Conservation (phyloP, 75 land plant species). For the Cupressus sempervirens region DNA sequence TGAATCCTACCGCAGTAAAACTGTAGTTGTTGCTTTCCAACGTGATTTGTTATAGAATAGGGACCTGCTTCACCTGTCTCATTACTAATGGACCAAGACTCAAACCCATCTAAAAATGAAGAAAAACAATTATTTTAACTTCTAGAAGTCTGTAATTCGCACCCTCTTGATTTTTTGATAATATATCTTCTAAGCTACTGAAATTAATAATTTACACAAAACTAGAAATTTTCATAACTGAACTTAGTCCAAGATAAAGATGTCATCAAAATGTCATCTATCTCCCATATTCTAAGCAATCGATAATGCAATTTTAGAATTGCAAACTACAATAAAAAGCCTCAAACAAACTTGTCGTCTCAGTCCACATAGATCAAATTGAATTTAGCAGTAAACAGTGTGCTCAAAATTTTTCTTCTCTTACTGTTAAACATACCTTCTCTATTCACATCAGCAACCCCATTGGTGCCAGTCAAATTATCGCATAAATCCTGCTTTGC, state of each 20-base stretch:
- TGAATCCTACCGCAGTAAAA: background rate
- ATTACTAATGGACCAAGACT: background rate
- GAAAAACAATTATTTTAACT: background rate
- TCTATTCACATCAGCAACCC: slow-evolving; percentile 5
- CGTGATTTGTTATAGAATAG: background rate
- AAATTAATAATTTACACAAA: slow-evolving; percentile 2
- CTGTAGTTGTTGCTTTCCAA: background rate
- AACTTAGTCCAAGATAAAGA: background rate
- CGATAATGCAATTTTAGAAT: background rate
- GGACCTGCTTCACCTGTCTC: background rate
- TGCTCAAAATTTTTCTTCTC: slow-evolving; percentile 54
- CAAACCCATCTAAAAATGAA: background rate
- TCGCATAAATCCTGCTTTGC: slow-evolving; percentile 16
- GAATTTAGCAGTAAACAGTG: background rate
- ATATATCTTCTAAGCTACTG: background rate
- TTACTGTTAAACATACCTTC: slow-evolving; percentile 10
- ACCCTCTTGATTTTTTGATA: background rate
- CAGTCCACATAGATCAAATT: background rate
- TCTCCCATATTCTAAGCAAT: background rate
- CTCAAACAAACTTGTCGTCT: background rate
- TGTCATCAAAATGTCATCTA: background rate
- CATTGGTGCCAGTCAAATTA: slow-evolving; percentile 10
- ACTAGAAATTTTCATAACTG: background rate
- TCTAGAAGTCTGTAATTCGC: background rate
- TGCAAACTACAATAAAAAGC: background rate